Evolutionary conservation across 2,329 filamentous ascomycete genomes (phyloP).

Genomic region (Fusarium sp.): DNA sequence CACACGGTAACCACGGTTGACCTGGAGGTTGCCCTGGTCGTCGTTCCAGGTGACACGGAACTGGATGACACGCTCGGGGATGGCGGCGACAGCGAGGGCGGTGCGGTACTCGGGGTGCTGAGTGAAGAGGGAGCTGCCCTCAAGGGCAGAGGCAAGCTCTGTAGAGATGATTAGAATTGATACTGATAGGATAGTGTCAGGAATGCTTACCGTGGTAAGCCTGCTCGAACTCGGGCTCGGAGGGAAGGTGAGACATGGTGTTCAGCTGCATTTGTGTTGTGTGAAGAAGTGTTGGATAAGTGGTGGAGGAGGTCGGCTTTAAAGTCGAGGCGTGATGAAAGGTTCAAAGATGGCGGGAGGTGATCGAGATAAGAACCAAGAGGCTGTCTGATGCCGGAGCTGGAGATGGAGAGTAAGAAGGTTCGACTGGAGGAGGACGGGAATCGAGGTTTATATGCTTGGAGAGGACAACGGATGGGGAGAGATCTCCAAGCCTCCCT

Average conservation of each 20-base stretch:
- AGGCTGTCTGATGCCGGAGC: constrained; percentile 6
- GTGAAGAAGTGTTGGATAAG: constrained; percentile 11
- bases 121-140: constrained; percentile 92
- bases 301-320: constrained; percentile 12
- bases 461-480: constrained; percentile 13
- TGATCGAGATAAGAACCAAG: constrained; percentile 10
- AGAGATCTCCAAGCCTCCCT: constrained; percentile 15
- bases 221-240: constrained; percentile 98
- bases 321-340: constrained; percentile 4
- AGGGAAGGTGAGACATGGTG: constrained; percentile 84
- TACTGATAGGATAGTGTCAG: background rate
- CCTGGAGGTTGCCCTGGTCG: constrained; percentile 87
- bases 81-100: constrained; percentile 86
- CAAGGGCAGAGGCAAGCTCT: constrained; percentile 96
- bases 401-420: background rate
- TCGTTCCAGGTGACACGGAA: constrained; percentile 98
- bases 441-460: constrained; percentile 38
- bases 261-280: constrained; percentile 39
- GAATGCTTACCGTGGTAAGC: constrained; percentile 85
- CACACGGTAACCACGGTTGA: constrained; percentile 95
- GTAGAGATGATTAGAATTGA: constrained; percentile 27
- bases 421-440: constrained; percentile 13
- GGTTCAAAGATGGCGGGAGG: background rate
- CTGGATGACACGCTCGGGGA: constrained; percentile 96
- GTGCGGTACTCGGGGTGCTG: constrained; percentile 95